Evolutionary conservation across 345 rosid genomes (phyloP), one percentile per base, ranked within the genome.

Genomic region (Bruguiera parviflora): DNA sequence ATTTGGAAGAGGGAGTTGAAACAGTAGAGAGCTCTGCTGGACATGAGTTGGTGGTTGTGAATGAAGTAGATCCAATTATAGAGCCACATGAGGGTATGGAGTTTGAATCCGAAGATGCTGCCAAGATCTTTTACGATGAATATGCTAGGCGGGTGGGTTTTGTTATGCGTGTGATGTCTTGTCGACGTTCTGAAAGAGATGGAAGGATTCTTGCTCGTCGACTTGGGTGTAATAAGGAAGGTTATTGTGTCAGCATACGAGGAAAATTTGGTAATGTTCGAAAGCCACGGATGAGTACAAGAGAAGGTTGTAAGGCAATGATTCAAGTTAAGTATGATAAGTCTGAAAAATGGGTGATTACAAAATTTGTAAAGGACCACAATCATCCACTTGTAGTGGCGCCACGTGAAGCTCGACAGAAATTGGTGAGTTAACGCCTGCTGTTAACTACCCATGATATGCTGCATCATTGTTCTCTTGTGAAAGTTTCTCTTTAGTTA

Each of bases 231-330:
- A 92, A 90, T 75, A 92, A 92, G 81, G 98, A 92, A 79, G 98
- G 98, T 51, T 75, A 88, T 65, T 87, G 92, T 80, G 86, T 89
- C 78, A 92, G 92, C 64, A 84, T 86, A 22, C 80, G 95, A 60
- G 92, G 95, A 63, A 90, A 86, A 80, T 80, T 64, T 69, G 96
- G 93, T 51, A 80, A 84, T 53, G 83, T 87, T 25, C 81, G 92
- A 77, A 92, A 89, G 75, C 92, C 90, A 0, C 80, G 92, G 63
- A 82, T 87, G 9, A 87, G 92, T 73, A 87, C 96, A 0, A 88
- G 96, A 71, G 93, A 88, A 85, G 98, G 98, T 35, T 92, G 98
- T 63, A 92, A 90, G 58, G 98, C 96, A 0, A 88, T 90, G 98
- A 78, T 92, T 78, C 92, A 90, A 78, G 87, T 92, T 35, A 92